phyloP scores from a whole-genome alignment of 805 yeast species.

The Candida piceae region DNA sequence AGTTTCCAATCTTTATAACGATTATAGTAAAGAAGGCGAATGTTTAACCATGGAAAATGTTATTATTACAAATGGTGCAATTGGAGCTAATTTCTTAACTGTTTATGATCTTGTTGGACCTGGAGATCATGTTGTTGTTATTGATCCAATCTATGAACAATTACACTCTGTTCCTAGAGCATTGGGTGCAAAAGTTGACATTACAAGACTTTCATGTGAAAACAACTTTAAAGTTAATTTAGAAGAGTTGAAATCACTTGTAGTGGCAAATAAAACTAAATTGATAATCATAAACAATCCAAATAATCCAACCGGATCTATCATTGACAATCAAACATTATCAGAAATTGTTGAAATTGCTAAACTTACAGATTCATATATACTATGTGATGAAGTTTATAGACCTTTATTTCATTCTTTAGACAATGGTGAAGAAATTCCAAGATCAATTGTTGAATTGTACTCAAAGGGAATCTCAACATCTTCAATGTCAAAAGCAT shows the following conservation, averaged over 20 bases:
- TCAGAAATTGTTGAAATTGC: conserved; percentile 36
- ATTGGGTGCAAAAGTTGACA: conserved; percentile 39
- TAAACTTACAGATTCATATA: conserved; percentile 25
- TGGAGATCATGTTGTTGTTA: conserved; percentile 44
- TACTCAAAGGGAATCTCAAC: conserved; percentile 42
- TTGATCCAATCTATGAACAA: conserved; percentile 49
- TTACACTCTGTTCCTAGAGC: conserved; percentile 41
- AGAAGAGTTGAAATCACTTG: conserved; percentile 26
- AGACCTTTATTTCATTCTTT: conserved; percentile 45
- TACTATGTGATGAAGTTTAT: conserved; percentile 50
- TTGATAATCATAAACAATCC: conserved; percentile 44
- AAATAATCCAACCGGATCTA: conserved; percentile 42
- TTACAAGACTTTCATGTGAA: conserved; percentile 30
- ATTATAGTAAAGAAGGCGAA: conserved; percentile 6
- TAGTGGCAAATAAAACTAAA: conserved; percentile 33
- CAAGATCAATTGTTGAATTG: conserved; percentile 37
- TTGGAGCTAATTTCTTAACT: conserved; percentile 47
- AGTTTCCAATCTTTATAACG: conserved; percentile 34
- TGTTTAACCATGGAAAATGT: conserved; percentile 32
- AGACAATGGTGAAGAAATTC: conserved; percentile 17
- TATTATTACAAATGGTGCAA: conserved; percentile 49
- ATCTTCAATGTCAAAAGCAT: conserved; percentile 50
- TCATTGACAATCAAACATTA: conserved; percentile 33
- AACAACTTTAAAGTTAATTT: conserved; percentile 36
- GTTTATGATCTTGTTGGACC: conserved; percentile 39